Evolutionary conservation across 495 filamentous ascomycete genomes (phyloP), one percentile per base, ranked within the genome.

Genomic region (Podospora didyma): DNA sequence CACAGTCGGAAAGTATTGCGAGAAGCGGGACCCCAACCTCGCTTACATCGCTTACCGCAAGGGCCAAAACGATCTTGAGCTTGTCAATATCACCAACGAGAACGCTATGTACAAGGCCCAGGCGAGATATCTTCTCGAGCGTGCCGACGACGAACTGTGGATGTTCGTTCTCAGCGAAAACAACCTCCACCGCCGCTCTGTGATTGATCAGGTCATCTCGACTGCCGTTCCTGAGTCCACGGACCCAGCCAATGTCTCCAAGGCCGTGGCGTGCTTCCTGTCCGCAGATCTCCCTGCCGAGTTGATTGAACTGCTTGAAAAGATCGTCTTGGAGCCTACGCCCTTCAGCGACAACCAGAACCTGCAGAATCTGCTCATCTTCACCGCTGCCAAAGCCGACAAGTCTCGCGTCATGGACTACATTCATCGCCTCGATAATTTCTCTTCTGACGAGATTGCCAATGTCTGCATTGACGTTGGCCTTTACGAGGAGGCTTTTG

Each of bases 21-120:
- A 96, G 77, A 96, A 96, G 81, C 89, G 94, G 34, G 95, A 99
- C 67, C 95, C 95, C 45, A 97, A 97, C 73, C 79, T 99, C 41
- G 94, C 94, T 9, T 96, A 87, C 75, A 96, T 97, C 63, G 89
- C 92, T 24, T 99, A 96, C 67, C 78, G 86, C 61, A 99, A 99
- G 80, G 95, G 95, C 24, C 90, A 95, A 72, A 97, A 97, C 67
- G 95, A 99, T 66, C 75, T 99, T 37, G 95, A 99, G 70, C 81
- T 99, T 54, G 94, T 99, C 73, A 93, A 84, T 74, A 92, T 99
- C 67, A 96, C 95, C 58, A 99, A 97, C 67, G 95, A 97, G 73
- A 99, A 99, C 76, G 83, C 90, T 9, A 99, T 99, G 95, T 99
- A 96, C 82, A 89, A 89, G 68, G 89, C 90, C 20, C 95, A 99